Evolutionary conservation across 2,329 filamentous ascomycete genomes (phyloP), one percentile per base, ranked within the genome.

Genomic region (Amauroascus niger): DNA sequence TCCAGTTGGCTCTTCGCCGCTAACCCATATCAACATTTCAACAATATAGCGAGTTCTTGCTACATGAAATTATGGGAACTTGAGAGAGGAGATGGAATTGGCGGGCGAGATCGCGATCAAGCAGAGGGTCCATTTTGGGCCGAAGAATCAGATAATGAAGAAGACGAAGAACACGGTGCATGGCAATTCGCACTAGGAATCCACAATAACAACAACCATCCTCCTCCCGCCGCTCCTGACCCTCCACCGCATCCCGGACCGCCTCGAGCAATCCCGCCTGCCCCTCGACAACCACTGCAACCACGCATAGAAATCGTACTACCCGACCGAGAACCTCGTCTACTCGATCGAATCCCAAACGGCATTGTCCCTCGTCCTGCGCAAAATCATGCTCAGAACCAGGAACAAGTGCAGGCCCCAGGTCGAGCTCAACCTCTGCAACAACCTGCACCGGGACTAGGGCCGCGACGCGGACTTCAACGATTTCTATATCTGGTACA

Each of bases 1-100:
- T 85, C 86, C 0, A 79, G 83, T n/a, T 97, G 88, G 86, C 77
- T 98, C 40, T 79, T 84, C 53, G 81, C 86, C 0, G 76, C 73
- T 16, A 93, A 95, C 61, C 90, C 90, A 1, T 97, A 97, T 65
- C 73, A 78, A 52, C 93, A 98, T 68, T 98, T 90, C 73, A 95
- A 95, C 65, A 77, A 81, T 26, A 70, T 73, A 49, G 75, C 79
- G 14, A 86, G 81, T 1, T 74, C 74, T 9, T 98, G 93, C 66
- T 94, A 85, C 63, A 86, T 87, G 76, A 82, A 88, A 3, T 74
- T 98, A 2, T 97, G 90, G 89, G 93, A 95, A 64, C 72, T 94
- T 22, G 88, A 94, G 67, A 82, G 79, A 44, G 90, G 90, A 0
- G 89, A 96, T 61, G 78, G 74, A 33, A 67, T 66, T 0, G 69